Percentiles rank a stretch among this genome's conserved stretches.
Conservation (phyloP, 805 yeast species). For the Saccharomycopsis capsularis region DNA sequence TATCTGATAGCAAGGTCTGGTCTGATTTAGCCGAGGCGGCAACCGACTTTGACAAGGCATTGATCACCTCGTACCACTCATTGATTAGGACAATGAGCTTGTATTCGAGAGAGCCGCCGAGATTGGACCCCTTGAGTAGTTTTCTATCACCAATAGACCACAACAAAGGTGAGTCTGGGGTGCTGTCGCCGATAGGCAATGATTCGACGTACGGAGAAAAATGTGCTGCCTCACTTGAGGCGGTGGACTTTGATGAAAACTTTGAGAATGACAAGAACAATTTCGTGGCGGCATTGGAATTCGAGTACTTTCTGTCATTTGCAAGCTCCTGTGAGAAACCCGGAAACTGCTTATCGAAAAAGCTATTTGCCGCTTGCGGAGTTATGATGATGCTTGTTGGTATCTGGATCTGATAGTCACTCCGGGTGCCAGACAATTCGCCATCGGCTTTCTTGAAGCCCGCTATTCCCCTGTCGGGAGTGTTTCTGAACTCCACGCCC, state of each 20-base stretch:
- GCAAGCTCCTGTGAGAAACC: not conserved
- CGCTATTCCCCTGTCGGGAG: slow-evolving; percentile 31
- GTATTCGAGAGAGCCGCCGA: slow-evolving; percentile 9
- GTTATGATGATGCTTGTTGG: slow-evolving; percentile 11
- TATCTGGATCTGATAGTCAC: slow-evolving; percentile 29
- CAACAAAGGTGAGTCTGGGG: slow-evolving; percentile 17
- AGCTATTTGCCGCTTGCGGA: not conserved
- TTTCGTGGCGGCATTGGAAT: slow-evolving; percentile 14
- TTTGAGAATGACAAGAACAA: slow-evolving; percentile 6
- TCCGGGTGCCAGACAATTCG: not conserved
- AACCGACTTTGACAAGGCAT: not conserved
- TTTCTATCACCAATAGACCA: slow-evolving; percentile 14
- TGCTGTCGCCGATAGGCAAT: slow-evolving; percentile 13
- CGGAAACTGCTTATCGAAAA: slow-evolving; percentile 6
- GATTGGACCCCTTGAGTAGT: slow-evolving; percentile 12
- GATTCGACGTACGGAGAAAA: slow-evolving; percentile 5
- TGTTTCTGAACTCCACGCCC: slow-evolving; percentile 29
- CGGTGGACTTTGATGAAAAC: not conserved
- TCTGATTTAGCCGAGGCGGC: not conserved
- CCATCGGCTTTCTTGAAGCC: slow-evolving; percentile 25
- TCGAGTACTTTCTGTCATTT: not conserved
- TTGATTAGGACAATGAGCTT: slow-evolving; percentile 10
- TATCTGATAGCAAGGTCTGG: not conserved
- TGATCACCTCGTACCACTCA: slow-evolving; percentile 18
- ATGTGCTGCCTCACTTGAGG: not conserved